phyloP scores from a whole-genome alignment of 2,329 filamentous ascomycete species.

The Blastomyces emzantsi region DNA sequence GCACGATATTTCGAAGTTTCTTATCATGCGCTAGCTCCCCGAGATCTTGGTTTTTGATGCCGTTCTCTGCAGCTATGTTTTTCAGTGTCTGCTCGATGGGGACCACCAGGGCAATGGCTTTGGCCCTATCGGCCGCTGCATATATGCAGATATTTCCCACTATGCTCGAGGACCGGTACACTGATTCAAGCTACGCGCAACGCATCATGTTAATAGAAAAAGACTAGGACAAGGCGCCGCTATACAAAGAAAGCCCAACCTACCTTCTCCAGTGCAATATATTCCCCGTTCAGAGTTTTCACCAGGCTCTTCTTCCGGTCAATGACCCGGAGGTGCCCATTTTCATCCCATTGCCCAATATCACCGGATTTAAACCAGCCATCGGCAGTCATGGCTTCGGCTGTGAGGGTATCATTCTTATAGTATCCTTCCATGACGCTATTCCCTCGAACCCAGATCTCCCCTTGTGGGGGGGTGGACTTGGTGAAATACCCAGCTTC shows the following conservation, averaged over 20 bases:
- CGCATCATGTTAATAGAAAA: background rate
- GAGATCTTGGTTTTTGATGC: constrained; percentile 29
- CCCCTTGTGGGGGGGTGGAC: constrained; percentile 86
- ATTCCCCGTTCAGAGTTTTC: constrained; percentile 95
- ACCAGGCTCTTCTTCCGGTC: constrained; percentile 99
- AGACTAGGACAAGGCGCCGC: background rate
- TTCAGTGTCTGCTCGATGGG: constrained; percentile 55
- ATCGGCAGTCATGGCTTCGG: constrained; percentile 76
- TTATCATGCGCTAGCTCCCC: constrained; percentile 28
- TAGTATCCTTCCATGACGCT: constrained; percentile 78
- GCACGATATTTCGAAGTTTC: constrained; percentile 31
- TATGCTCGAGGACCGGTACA: constrained; percentile 54
- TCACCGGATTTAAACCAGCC: constrained; percentile 98
- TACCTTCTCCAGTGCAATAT: constrained; percentile 46
- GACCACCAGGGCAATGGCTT: constrained; percentile 49
- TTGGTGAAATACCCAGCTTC: constrained; percentile 87
- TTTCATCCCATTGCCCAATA: constrained; percentile 73
- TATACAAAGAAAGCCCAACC: background rate
- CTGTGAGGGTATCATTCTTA: constrained; percentile 68
- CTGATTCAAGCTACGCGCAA: constrained; percentile 60
- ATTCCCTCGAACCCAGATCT: constrained; percentile 72
- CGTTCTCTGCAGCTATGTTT: constrained; percentile 48
- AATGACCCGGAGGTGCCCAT: constrained; percentile 85
- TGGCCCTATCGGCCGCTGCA: constrained; percentile 42
- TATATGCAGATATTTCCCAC: constrained; percentile 50